These are phyloP conservation scores for Echites panduratus DNA, from an alignment of 257 asterid genomes.

Conservation along the genomic window DNA sequence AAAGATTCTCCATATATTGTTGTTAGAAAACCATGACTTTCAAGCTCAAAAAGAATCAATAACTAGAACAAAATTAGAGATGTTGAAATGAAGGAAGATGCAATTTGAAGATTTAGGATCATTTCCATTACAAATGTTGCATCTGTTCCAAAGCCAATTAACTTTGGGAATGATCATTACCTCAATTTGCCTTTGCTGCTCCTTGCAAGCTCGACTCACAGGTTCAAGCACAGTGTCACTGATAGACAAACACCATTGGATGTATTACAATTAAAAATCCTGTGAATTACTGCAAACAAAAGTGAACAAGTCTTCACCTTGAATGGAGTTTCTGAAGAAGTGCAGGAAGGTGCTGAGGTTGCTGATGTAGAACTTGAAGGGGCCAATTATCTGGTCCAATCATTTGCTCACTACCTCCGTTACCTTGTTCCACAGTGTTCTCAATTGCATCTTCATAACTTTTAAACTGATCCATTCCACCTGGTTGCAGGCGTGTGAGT, in stretches of 20 bases:
- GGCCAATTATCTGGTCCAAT: constrained; percentile 85
- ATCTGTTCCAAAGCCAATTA: background rate
- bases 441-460: constrained; percentile 72
- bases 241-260: constrained; percentile 18
- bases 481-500: constrained; percentile 54
- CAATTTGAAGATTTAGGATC: no score
- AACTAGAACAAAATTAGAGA: background rate
- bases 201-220: constrained; percentile 96
- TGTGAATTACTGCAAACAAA: constrained; percentile 5
- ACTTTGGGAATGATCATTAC: constrained; percentile 30
- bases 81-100: background rate
- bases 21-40: background rate
- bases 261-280: constrained; percentile 14
- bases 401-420: constrained; percentile 40
- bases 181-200: constrained; percentile 97
- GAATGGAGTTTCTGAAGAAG: constrained; percentile 99
- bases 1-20: background rate
- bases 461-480: constrained; percentile 53
- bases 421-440: constrained; percentile 60
- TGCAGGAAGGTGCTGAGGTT: constrained; percentile 78
- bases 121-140: background rate
- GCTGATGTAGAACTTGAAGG: constrained; percentile 81
- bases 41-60: background rate
- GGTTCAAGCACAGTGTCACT: constrained; percentile 88
- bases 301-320: constrained; percentile 41